Base-by-base conservation (phyloP, 2,329 filamentous ascomycete species). In the Leptographium procerum region DNA sequence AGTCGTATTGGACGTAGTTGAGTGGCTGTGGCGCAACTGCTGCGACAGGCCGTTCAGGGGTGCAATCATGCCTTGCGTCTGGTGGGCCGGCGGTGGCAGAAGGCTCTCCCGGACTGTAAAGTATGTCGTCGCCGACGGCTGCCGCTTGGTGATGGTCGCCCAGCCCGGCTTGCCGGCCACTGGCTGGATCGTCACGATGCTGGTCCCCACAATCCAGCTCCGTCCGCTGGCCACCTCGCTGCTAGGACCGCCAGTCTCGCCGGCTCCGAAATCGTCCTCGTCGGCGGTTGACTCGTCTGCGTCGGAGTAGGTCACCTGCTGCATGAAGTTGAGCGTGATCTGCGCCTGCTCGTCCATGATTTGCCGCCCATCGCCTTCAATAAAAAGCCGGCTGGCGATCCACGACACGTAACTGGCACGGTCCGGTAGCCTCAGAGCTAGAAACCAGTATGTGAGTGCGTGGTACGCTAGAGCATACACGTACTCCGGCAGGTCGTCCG, bases 401-500 rank as follows among this genome's bases (percentile, higher is more conserved):
- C 90, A 96, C 31, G 85, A 84, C 56, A 96, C 91, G 64, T 95
- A 86, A 61, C 84, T 89, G 36, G 86, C 83, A 55, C 94, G 85
- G 68, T 96, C 91, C 43, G 86, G 83, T 56, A 96, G 79, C 67
- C 90, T 92, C 65, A 99, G 71, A 1, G 91, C 88, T 64, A 99
- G 79, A 69, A 97, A 99, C 94, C 94, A 99, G 69, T 95, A 96
- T 1, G 91, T 87, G 64, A 99, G 91, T 65, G 96, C 90, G 69
- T 97, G 91, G 69, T 96, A 96, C 10, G 92, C 92, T 56, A 97
- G 76, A 1, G 91, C 88, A 70, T 95, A 94, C 29, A 99, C 89
- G 69, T 99, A 99, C 70, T 94, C 88, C 5, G 91, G 91, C 55
- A 96, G 77, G 63, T 94, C 89, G 61, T 94, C 88, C 9, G 85